These are phyloP conservation scores for Euphrasia arctica DNA, from an alignment of 305 asterid genomes.

Conservation along the genomic window DNA sequence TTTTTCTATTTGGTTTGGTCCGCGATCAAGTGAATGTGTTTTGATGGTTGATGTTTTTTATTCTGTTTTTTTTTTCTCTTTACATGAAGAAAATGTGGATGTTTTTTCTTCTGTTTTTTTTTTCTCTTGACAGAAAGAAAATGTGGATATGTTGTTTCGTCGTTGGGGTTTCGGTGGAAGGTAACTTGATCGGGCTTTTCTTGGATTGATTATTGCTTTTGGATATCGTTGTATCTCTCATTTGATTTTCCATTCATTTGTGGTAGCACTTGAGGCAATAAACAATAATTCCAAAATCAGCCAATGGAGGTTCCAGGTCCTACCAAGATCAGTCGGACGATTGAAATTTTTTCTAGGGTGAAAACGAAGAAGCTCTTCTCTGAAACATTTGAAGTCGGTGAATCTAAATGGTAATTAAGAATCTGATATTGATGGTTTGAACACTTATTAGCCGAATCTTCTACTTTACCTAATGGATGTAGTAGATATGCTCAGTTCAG, in stretches of 20 bases:
- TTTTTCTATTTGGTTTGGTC: slow-evolving; percentile 23
- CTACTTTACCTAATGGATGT: slow-evolving; percentile 51
- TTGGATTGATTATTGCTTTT: slow-evolving; percentile 2
- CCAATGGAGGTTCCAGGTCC: slow-evolving; percentile 35
- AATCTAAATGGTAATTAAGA: slow-evolving; percentile 38
- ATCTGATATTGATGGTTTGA: slow-evolving; percentile 16
- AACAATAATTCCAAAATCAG: slow-evolving; percentile 32
- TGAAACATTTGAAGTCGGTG: slow-evolving; percentile 36
- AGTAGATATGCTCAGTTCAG: slow-evolving; percentile 55
- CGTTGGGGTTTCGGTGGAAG: slow-evolving; percentile 11
- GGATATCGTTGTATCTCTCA: not conserved
- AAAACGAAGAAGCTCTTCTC: slow-evolving; percentile 42
- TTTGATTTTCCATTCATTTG: slow-evolving; percentile 13
- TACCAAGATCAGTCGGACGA: slow-evolving; percentile 41
- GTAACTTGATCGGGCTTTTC: slow-evolving; percentile 24
- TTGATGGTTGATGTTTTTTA: slow-evolving; percentile 3
- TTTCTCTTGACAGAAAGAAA: slow-evolving; percentile 37
- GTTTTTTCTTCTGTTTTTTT: too few relatives aligned
- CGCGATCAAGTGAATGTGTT: slow-evolving; percentile 32
- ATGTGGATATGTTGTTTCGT: slow-evolving; percentile 52
- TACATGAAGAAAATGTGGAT: too few relatives aligned
- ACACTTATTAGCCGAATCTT: slow-evolving; percentile 36
- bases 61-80: not conserved
- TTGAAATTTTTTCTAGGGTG: slow-evolving; percentile 37
- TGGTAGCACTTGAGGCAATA: slow-evolving; percentile 31